Percentiles rank a stretch among this genome's conserved stretches.
These are phyloP conservation scores for Saccharum officinarum DNA, from an alignment of 176 grass and related monocot genomes.

Conservation along the genomic window DNA sequence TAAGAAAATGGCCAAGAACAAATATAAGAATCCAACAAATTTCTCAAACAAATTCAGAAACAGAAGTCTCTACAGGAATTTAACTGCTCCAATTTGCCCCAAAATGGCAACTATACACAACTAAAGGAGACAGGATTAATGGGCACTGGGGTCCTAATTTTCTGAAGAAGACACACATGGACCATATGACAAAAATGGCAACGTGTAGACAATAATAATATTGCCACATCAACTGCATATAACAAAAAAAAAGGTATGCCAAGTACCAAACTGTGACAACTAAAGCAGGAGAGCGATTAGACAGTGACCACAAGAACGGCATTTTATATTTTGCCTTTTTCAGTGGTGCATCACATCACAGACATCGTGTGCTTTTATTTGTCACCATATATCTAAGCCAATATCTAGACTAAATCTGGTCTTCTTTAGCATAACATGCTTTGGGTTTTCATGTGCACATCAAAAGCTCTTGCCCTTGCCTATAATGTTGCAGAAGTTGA, in stretches of 20 bases:
- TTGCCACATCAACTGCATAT: neutral
- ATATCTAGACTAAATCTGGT: neutral
- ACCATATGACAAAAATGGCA: neutral
- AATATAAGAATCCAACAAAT: neutral
- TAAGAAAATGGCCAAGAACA: neutral
- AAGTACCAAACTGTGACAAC: neutral
- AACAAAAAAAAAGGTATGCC: neutral
- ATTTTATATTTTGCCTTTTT: neutral
- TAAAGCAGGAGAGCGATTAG: neutral
- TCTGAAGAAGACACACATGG: neutral
- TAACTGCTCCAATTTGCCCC: neutral
- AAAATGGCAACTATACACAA: neutral
- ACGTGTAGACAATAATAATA: neutral
- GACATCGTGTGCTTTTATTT: neutral
- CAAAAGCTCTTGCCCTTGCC: neutral
- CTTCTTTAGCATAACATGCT: neutral
- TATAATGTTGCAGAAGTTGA: neutral
- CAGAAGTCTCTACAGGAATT: neutral
- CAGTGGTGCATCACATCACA: neutral
- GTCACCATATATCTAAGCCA: neutral
- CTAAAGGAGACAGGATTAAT: neutral
- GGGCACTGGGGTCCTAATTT: neutral
- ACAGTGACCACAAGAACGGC: neutral
- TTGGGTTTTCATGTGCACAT: neutral
- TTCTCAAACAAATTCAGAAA: neutral